Evolutionary conservation across 2,329 filamentous ascomycete genomes (phyloP).

Genomic region (Neopestalotiopsis sp.): DNA sequence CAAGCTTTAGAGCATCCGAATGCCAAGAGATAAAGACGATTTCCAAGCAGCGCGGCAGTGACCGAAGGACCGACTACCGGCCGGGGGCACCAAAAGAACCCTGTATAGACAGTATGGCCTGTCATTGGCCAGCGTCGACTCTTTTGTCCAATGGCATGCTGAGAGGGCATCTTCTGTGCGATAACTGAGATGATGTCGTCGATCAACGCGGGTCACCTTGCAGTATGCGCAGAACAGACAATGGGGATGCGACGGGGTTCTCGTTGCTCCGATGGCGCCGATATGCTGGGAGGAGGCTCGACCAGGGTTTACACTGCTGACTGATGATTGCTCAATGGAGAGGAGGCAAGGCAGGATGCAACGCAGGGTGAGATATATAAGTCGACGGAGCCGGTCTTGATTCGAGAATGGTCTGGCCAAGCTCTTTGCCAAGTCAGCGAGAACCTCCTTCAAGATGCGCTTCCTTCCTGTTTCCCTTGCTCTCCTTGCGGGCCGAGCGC

Average conservation of each 20-base stretch:
- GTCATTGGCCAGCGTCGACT: not conserved
- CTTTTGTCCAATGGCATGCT: not conserved
- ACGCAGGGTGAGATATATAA: not conserved
- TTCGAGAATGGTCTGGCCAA: not conserved
- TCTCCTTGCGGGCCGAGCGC: constrained; percentile 16
- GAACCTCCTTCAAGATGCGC: constrained; percentile 8
- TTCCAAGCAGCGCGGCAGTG: not conserved
- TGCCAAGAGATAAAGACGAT: constrained; percentile 13
- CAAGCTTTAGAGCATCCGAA: not conserved
- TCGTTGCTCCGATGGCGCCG: not conserved
- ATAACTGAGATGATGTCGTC: not conserved
- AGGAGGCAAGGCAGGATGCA: not conserved
- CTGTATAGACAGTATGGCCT: not conserved
- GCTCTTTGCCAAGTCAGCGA: constrained; percentile 3
- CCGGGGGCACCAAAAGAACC: not conserved
- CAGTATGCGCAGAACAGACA: not conserved
- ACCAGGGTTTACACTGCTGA: not conserved
- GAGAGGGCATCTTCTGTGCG: not conserved
- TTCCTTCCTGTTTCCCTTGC: constrained; percentile 15
- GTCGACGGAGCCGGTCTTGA: not conserved
- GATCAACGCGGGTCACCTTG: constrained; percentile 1
- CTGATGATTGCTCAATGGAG: not conserved
- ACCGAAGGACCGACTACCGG: constrained; percentile 11
- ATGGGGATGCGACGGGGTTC: not conserved
- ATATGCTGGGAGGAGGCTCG: not conserved